phyloP scores from a whole-genome alignment of 495 filamentous ascomycete species.

The Hyaloscypha bicolor region DNA sequence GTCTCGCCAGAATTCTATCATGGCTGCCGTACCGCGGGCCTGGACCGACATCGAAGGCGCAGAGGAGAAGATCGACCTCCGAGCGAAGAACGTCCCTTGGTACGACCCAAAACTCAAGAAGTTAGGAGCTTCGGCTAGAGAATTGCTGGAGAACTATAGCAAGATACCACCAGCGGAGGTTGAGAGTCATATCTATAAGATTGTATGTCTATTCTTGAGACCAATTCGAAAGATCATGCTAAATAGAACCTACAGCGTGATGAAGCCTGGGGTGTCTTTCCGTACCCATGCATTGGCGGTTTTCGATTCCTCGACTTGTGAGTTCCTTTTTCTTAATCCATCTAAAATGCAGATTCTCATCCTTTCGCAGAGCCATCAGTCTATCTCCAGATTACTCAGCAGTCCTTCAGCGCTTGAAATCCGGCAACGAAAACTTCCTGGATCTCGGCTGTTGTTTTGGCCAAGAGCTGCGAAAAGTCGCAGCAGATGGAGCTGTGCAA shows the following conservation, averaged over 20 bases:
- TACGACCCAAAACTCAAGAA: slow-evolving; percentile 5
- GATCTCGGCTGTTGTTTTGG: slow-evolving; percentile 55
- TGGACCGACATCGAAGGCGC: slow-evolving; percentile 5
- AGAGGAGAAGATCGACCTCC: slow-evolving; percentile 2
- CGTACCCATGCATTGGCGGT: slow-evolving; percentile 45
- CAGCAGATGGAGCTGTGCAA: slow-evolving; percentile 43
- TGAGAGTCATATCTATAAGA: slow-evolving; percentile 30
- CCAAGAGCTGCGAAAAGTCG: slow-evolving; percentile 48
- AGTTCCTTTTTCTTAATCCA: slow-evolving; percentile 17
- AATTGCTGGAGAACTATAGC: slow-evolving; percentile 34
- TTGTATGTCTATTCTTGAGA: slow-evolving; percentile 21
- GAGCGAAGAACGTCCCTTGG: slow-evolving; percentile 13
- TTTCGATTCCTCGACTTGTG: slow-evolving; percentile 44
- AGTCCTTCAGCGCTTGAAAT: slow-evolving; percentile 28
- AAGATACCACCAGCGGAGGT: slow-evolving; percentile 31
- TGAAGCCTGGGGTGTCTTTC: slow-evolving; percentile 40
- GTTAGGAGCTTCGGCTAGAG: slow-evolving; percentile 15
- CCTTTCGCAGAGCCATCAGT: slow-evolving; percentile 20
- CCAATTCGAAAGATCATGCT: background rate
- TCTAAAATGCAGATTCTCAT: background rate
- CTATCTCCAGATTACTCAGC: slow-evolving; percentile 15
- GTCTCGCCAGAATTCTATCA: background rate
- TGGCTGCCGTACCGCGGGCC: background rate
- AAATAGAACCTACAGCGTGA: slow-evolving; percentile 35
- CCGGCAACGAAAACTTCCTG: slow-evolving; percentile 37